Percentiles rank a stretch among this genome's conserved stretches.
phyloP scores from a whole-genome alignment of 179 eudicot genomes.

The Dionaea muscipula region DNA sequence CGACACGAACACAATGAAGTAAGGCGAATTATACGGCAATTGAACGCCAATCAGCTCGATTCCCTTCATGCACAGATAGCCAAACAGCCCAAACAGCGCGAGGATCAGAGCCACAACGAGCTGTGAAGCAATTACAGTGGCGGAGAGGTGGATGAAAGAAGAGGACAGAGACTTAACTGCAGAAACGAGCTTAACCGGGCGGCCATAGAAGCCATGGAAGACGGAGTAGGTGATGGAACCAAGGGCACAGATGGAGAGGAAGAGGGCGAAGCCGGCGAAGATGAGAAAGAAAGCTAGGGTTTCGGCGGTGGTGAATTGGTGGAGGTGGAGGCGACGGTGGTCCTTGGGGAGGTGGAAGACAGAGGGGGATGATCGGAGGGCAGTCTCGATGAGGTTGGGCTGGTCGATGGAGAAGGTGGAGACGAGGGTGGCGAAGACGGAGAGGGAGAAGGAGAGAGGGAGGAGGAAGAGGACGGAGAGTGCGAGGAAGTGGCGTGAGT shows the following conservation, averaged over 20 bases:
- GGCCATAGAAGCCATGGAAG: slow-evolving; percentile 53
- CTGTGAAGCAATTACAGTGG: slow-evolving; percentile 20
- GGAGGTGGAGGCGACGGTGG: slow-evolving; percentile 4
- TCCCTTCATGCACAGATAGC: slow-evolving; percentile 9
- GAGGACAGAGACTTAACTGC: slow-evolving; percentile 28
- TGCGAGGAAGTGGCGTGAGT: slow-evolving; percentile 55
- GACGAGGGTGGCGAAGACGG: slow-evolving; percentile 32
- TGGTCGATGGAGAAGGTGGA: slow-evolving; percentile 17
- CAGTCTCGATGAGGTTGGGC: slow-evolving; percentile 15
- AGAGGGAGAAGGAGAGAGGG: slow-evolving; percentile 40
- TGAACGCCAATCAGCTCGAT: slow-evolving; percentile 14
- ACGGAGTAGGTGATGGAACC: slow-evolving; percentile 53
- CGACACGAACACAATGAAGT: slow-evolving; percentile 13
- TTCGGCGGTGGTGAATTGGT: neutral
- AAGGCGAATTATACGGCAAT: slow-evolving; percentile 14
- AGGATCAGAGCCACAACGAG: slow-evolving; percentile 12
- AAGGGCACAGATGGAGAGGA: slow-evolving; percentile 33
- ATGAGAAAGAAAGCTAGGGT: slow-evolving; percentile 21
- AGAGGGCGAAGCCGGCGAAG: slow-evolving; percentile 15
- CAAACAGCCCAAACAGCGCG: slow-evolving; percentile 9
- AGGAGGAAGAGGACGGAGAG: slow-evolving; percentile 51
- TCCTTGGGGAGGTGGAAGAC: neutral
- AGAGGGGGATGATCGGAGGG: slow-evolving; percentile 13
- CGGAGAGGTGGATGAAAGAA: slow-evolving; percentile 32
- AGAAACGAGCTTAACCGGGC: slow-evolving; percentile 44